Evolutionary conservation across 169 alveolate species (phyloP), one percentile per base, ranked within the genome.

Genomic region (Eimeria maxima): DNA sequence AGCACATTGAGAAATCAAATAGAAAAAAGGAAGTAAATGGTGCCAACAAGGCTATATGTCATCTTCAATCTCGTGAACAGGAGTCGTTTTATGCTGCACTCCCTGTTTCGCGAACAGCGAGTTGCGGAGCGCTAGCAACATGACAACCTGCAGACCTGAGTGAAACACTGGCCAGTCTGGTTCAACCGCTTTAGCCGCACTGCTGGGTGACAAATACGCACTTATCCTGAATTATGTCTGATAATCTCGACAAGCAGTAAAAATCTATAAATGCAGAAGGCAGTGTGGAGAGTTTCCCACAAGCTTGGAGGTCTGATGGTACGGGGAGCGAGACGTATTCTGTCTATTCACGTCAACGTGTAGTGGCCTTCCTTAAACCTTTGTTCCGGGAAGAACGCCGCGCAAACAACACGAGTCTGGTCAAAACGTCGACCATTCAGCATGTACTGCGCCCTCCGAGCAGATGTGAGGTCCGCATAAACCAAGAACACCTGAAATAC

Each of bases 321-420:
- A 20, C 38, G 44, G 38, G 1, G 22, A 14, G 44, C 60, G 18
- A 22, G n/a, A 76, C 5, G 65, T 24, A 7, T 60, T 38, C 45
- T 42, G 67, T 14, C 16, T 44, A 11, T 20, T 96, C 97, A 98
- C 27, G 98, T 95, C 38, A 98, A 97, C 47, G 98, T 97, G 96
- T 98, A 98, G 45, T 96, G 97, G 55, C 98, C 99, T 45, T 80
- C 78, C 33, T 94, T 57, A 90, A 97, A 98, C 42, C 95, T 96
- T 47, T 98, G 98, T 65, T 97, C 97, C 20, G 99, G 99, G 90
- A 95, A 98, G 91, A 98, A 98, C n/a, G 99, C 98, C 57, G 99
- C 99, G 81, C 99, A 98, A 78, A 98, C 98, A 18, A 98, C 98
- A 71, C 99, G 97, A 71, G 97, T 98, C 78, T 80, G 67, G 97